phyloP scores from a whole-genome alignment of 1,139 yeast genomes.

The Candida dubliniensis region DNA sequence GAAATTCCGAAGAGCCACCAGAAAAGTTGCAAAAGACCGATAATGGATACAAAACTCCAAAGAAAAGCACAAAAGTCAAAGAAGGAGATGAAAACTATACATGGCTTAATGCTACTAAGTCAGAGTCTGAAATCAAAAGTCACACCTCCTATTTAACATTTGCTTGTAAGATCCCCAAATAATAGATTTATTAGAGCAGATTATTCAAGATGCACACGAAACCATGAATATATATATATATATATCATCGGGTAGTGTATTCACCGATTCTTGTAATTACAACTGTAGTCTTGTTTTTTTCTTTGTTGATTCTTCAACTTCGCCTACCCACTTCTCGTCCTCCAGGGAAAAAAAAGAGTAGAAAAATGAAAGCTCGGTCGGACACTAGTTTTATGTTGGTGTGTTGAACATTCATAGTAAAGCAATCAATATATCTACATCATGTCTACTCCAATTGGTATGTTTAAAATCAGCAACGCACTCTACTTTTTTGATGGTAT shows the following conservation, averaged over 20 bases:
- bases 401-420: background rate
- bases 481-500: too few species aligned
- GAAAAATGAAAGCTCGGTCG: too few species aligned
- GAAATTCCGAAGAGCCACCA: slow-evolving; percentile 7
- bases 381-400: background rate
- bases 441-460: slow-evolving; percentile 37
- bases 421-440: background rate
- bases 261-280: background rate
- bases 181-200: slow-evolving; percentile 6
- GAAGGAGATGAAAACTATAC: slow-evolving; percentile 81
- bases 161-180: slow-evolving; percentile 46
- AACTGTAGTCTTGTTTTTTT: too few species aligned
- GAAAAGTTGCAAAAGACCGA: slow-evolving; percentile 35
- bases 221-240: background rate
- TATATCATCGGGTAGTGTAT: background rate
- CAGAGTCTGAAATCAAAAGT: slow-evolving; percentile 83
- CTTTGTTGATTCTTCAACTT: too few species aligned
- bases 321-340: too few species aligned
- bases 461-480: slow-evolving; percentile 21
- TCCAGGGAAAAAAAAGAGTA: too few species aligned
- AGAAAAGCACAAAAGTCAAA: slow-evolving; percentile 72
- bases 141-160: slow-evolving; percentile 95
- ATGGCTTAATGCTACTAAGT: slow-evolving; percentile 82
- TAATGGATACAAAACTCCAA: slow-evolving; percentile 85
- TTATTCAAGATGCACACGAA: too few species aligned